These are phyloP conservation scores for Trichoderma citrinoviride DNA, from an alignment of 2,329 filamentous ascomycete genomes.

Conservation along the genomic window DNA sequence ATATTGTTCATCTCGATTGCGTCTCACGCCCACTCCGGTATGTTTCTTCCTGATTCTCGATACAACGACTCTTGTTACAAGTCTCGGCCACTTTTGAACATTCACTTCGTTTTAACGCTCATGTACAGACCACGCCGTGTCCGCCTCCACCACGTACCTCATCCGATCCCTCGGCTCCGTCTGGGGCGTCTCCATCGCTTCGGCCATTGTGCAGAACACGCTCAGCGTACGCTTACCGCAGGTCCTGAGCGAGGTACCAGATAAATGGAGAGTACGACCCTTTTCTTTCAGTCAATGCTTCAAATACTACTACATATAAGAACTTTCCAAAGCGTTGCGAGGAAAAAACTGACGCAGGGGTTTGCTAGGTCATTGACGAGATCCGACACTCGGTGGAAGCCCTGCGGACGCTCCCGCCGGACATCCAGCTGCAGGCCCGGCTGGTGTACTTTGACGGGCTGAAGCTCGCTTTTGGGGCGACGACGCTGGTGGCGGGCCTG, in stretches of 20 bases:
- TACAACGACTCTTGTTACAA: no score
- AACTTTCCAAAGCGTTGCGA: neutral
- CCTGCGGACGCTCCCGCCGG: conserved; percentile 54
- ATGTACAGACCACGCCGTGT: conserved; percentile 58
- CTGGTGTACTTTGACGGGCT: conserved; percentile 61
- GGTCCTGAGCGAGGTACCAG: conserved; percentile 52
- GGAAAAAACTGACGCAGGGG: conserved; percentile 25
- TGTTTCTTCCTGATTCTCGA: conserved; percentile 23
- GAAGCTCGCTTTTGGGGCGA: conserved; percentile 53
- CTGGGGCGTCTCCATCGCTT: conserved; percentile 62
- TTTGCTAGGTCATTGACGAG: conserved; percentile 54
- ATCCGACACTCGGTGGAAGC: conserved; percentile 56
- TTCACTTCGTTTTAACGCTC: no score
- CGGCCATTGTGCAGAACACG: conserved; percentile 61
- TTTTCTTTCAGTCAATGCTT: conserved; percentile 5
- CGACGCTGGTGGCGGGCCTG: conserved; percentile 50
- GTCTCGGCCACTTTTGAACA: no score
- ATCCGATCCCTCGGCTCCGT: conserved; percentile 62
- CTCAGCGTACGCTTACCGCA: conserved; percentile 53
- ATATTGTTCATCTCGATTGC: conserved; percentile 61
- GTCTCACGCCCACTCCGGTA: conserved; percentile 60
- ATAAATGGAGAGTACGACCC: conserved; percentile 55
- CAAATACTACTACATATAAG: no score
- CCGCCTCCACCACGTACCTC: conserved; percentile 61
- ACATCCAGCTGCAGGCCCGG: conserved; percentile 55